Conservation (phyloP, 345 rosid genomes). For the Corymbia maculata region DNA sequence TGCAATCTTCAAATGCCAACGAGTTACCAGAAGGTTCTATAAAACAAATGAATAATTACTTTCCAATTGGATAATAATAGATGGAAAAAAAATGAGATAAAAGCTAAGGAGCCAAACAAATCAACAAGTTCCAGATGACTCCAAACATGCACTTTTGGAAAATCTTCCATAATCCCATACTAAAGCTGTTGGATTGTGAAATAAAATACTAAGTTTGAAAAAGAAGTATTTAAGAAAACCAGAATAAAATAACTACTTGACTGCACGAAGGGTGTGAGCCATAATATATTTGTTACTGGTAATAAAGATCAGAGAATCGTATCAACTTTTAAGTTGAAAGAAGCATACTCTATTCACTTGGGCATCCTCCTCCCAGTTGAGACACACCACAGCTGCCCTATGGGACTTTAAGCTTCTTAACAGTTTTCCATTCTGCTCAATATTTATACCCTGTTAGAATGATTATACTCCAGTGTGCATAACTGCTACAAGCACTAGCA, state of each 20-base stretch:
- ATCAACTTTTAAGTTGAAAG: background rate
- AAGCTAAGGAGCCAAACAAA: background rate
- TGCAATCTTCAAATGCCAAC: background rate
- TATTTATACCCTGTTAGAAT: background rate
- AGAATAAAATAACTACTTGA: background rate
- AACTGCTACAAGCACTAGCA: background rate
- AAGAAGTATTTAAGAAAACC: background rate
- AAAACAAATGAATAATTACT: background rate
- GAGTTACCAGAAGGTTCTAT: background rate
- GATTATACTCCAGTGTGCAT: background rate
- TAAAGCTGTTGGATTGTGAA: background rate
- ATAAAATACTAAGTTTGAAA: background rate
- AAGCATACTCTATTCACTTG: constrained; percentile 29
- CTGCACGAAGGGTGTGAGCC: background rate
- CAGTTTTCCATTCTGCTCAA: constrained; percentile 60
- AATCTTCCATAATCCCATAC: background rate
- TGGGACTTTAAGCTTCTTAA: constrained; percentile 77
- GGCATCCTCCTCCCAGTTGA: constrained; percentile 82
- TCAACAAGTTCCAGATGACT: background rate
- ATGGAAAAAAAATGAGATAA: background rate
- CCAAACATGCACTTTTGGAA: background rate
- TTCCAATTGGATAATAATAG: background rate
- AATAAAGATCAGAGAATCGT: background rate
- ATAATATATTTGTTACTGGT: background rate
- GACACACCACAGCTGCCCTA: constrained; percentile 60